A percentile compares a stretch with the other conserved stretches of the same genome.
Evolutionary conservation across 257 asterid genomes (phyloP).

Genomic region (Cynanchum wilfordii): DNA sequence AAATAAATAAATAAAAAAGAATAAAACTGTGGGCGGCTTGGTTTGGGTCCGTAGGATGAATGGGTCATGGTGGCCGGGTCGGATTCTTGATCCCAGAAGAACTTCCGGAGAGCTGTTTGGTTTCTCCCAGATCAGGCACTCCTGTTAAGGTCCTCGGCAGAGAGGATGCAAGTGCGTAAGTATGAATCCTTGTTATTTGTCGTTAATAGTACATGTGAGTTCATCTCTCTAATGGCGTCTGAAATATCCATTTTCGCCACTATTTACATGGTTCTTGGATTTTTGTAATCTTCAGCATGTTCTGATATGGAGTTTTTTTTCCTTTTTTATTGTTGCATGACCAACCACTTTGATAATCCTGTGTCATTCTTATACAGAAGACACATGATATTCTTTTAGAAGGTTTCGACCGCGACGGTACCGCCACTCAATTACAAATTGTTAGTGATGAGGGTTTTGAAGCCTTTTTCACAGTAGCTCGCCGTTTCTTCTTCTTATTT

Average conservation of each 20-base stretch:
- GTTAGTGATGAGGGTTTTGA: too few species aligned
- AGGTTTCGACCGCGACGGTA: too few species aligned
- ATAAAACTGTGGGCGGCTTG: constrained; percentile 83
- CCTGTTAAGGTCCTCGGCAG: constrained; percentile 94
- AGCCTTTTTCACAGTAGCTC: too few species aligned
- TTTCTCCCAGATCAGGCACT: constrained; percentile 72
- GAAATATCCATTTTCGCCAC: neutral
- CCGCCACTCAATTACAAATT: too few species aligned
- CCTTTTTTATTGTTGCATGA: too few species aligned
- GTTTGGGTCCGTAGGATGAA: constrained; percentile 93
- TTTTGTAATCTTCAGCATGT: neutral
- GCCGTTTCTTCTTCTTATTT: too few species aligned
- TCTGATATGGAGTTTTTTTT: too few species aligned
- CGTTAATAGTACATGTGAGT: neutral
- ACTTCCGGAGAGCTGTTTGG: constrained; percentile 53
- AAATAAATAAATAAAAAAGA: too few species aligned
- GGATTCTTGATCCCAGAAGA: constrained; percentile 65
- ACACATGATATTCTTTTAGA: neutral
- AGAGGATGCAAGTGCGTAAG: constrained; percentile 91
- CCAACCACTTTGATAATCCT: neutral
- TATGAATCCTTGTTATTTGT: constrained; percentile 18
- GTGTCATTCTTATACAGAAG: neutral
- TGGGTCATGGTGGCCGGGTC: constrained; percentile 98
- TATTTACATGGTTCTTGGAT: neutral
- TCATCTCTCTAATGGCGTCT: neutral